phyloP scores from a whole-genome alignment of 2,329 filamentous ascomycete genomes.

The Sodiomyces alkalinus region DNA sequence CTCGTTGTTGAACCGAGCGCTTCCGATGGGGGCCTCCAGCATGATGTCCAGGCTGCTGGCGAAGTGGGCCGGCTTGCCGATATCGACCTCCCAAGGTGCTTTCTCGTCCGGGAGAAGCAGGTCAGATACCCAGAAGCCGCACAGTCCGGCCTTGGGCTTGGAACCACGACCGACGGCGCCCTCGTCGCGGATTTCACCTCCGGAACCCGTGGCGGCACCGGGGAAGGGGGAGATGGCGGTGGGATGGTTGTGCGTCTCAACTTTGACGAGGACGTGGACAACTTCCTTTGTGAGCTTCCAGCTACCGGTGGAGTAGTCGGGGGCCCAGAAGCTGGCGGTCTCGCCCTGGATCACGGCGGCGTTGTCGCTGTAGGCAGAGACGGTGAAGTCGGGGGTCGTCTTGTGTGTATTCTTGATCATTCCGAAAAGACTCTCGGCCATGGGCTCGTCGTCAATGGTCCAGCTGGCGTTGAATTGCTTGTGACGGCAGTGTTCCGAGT shows the following conservation, averaged over 20 bases:
- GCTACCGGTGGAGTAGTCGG: conserved; percentile 69
- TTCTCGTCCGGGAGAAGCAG: conserved; percentile 71
- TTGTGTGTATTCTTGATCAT: conserved; percentile 98
- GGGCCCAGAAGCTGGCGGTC: conserved; percentile 63
- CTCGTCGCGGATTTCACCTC: conserved; percentile 91
- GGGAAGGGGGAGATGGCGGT: conserved; percentile 89
- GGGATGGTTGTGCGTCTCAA: conserved; percentile 96
- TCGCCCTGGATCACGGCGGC: conserved; percentile 78
- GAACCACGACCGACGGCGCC: conserved; percentile 89
- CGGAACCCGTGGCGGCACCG: conserved; percentile 86
- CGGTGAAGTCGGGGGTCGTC: conserved; percentile 62
- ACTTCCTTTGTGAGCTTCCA: conserved; percentile 80
- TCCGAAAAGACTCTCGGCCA: conserved; percentile 69
- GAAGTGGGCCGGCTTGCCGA: conserved; percentile 82
- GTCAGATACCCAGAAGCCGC: conserved; percentile 91
- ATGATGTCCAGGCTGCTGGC: conserved; percentile 93
- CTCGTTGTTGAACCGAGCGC: conserved; percentile 93
- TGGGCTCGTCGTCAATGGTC: conserved; percentile 77
- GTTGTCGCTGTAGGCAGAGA: conserved; percentile 95
- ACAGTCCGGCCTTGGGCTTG: conserved; percentile 78
- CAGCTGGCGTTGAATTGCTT: conserved; percentile 97
- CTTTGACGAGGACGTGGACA: conserved; percentile 81
- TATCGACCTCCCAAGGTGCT: conserved; percentile 80
- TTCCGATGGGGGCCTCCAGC: conserved; percentile 91
- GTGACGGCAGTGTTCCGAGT: conserved; percentile 77